Percentiles rank a stretch among this genome's conserved stretches.
phyloP scores from a whole-genome alignment of 805 yeast species.

The Saccharomyces eubayanus region DNA sequence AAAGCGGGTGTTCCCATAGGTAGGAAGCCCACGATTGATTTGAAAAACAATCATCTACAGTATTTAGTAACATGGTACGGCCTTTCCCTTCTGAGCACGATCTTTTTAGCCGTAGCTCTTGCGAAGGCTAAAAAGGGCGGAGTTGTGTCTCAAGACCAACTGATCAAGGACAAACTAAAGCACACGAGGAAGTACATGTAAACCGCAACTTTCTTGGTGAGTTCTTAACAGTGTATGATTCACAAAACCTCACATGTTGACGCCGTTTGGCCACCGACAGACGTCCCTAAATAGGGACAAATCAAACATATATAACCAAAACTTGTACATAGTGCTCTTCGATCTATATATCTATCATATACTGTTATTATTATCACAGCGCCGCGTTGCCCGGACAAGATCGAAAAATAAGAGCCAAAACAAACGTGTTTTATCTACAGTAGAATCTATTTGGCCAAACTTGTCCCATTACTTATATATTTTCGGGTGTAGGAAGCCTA shows the following conservation, averaged over 20 bases:
- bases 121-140: constrained; percentile 32
- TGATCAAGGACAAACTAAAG: constrained; percentile 38
- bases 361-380: no score
- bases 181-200: constrained; percentile 40
- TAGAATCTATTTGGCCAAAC: neutral
- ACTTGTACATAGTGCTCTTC: neutral
- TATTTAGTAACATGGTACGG: constrained; percentile 95
- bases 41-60: constrained; percentile 84
- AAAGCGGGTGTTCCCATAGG: constrained; percentile 89
- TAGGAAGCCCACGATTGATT: constrained; percentile 65
- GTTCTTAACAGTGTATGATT: neutral
- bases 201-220: neutral
- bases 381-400: neutral
- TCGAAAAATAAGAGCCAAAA: neutral
- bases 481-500: neutral
- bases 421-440: neutral
- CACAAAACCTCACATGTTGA: neutral
- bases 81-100: constrained; percentile 61
- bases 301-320: neutral
- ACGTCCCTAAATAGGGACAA: neutral
- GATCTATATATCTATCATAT: neutral
- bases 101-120: constrained; percentile 50
- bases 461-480: neutral
- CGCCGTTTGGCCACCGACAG: neutral
- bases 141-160: constrained; percentile 24